A percentile compares a stretch with the other conserved stretches of the same genome.
These are phyloP conservation scores for Flaveria brownii DNA, from an alignment of 129 eudicot genomes.

Conservation along the genomic window DNA sequence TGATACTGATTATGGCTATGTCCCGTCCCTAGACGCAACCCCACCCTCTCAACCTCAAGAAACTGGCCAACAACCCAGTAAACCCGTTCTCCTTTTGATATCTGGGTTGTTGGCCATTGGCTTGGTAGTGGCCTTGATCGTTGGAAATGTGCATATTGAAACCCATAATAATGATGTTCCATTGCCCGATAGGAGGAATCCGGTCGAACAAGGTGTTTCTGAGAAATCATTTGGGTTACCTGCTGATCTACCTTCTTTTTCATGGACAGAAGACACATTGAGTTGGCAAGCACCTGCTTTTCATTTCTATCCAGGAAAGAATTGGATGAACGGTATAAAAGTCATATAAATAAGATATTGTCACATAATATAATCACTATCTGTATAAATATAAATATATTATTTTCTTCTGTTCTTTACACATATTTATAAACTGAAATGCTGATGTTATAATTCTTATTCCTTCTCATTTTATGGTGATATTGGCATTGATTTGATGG, in stretches of 20 bases:
- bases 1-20: slow-evolving; percentile 26
- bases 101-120: slow-evolving; percentile 39
- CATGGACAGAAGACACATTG: slow-evolving; percentile 30
- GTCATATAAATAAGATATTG: neutral
- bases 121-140: slow-evolving; percentile 34
- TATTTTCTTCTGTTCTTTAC: neutral
- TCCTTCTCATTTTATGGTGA: slow-evolving; percentile 20
- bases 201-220: slow-evolving; percentile 56
- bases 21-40: slow-evolving; percentile 34
- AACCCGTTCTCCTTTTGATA: slow-evolving; percentile 30
- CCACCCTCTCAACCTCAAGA: slow-evolving; percentile 29
- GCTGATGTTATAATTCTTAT: neutral
- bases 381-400: too few species aligned
- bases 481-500: slow-evolving; percentile 21
- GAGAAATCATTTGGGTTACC: slow-evolving; percentile 46
- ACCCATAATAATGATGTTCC: slow-evolving; percentile 17
- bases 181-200: slow-evolving; percentile 26
- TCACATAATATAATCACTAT: too few species aligned
- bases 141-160: slow-evolving; percentile 35
- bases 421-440: neutral
- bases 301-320: slow-evolving; percentile 33
- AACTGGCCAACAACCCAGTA: slow-evolving; percentile 36
- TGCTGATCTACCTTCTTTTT: slow-evolving; percentile 19
- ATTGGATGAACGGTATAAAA: slow-evolving; percentile 42
- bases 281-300: slow-evolving; percentile 38